These are phyloP conservation scores for Vitellaria paradoxa DNA, from an alignment of 179 eudicot species.

Conservation along the genomic window DNA sequence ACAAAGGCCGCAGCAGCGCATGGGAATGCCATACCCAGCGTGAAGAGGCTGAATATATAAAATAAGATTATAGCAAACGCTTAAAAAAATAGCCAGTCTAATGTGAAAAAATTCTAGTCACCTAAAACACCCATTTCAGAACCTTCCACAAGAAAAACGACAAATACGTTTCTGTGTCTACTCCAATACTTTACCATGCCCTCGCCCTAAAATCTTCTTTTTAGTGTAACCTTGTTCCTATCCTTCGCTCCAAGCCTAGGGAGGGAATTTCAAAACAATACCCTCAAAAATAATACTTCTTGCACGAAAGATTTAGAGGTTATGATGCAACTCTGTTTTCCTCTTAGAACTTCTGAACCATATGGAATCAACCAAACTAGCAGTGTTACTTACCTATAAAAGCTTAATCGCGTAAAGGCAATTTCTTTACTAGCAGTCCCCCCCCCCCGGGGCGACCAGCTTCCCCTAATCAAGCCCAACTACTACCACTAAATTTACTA, in stretches of 20 bases:
- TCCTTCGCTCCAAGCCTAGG: neutral
- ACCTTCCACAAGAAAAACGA: slow-evolving; percentile 11
- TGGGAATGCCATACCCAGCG: slow-evolving; percentile 10
- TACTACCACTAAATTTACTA: no score
- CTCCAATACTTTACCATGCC: neutral
- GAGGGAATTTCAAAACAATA: neutral
- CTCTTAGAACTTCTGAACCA: neutral
- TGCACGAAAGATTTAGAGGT: neutral
- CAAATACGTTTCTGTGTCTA: neutral
- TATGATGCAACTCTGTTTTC: neutral
- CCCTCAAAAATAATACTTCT: neutral
- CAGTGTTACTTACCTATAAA: neutral
- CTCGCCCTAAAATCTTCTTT: neutral
- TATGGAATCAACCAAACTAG: neutral
- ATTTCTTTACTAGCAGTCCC: no score
- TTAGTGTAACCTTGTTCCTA: neutral
- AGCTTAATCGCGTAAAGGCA: neutral
- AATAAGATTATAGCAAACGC: neutral
- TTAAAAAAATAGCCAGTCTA: neutral
- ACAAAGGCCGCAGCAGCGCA: slow-evolving; percentile 7
- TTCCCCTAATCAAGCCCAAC: no score
- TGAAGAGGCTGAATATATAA: neutral
- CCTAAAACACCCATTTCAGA: slow-evolving; percentile 1
- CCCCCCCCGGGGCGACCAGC: no score
- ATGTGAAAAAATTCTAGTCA: neutral